Base-by-base conservation (phyloP, 2,329 filamentous ascomycete genomes). In the Neodidymelliopsis sp. region DNA sequence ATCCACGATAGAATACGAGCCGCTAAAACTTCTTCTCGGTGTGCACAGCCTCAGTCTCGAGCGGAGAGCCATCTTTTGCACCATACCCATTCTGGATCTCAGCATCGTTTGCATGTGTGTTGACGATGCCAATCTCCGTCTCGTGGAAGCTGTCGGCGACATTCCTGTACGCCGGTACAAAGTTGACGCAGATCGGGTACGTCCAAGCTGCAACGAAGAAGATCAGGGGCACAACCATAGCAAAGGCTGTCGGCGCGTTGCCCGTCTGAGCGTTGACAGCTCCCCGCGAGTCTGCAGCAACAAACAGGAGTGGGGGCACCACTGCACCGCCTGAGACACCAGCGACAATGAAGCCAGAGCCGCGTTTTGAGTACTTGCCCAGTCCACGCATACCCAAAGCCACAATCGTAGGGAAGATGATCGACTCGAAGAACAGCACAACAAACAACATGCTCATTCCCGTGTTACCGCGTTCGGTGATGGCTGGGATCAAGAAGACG, bases 321-420 rank as follows among this genome's bases (percentile, higher is more conserved):
- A 71, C 81, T 2, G 89, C 89, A 48, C 89, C 89, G 11, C 89
- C 89, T 12, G 82, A 78, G 0, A 92, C 87, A 57, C 86, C 88
- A 4, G 79, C 86, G 2, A 91, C 81, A 56, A 95, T 85, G 69
- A 84, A 88, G 1, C 88, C 88, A 2, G 84, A 86, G 1, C 89
- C 89, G 52, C 88, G 82, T 77, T 92, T 91, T 25, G 86, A 89
- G 74, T 93, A 86, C 13, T 85, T 82, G 5, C 90, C 89, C 1
- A 91, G 79, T 2, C 88, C 88, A 16, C 90, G 84, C 50, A 96
- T 85, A 3, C 88, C 89, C 10, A 94, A 81, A 3, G 89, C 85
- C 59, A 91, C 91, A 51, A 94, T 86, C 2, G 92, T 85, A 0
- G 91, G 91, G 79, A 90, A 96, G 60, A 90, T 84, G 40, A 91